phyloP scores from a whole-genome alignment of 805 yeast genomes.

The Saccharomyces eubayanus region DNA sequence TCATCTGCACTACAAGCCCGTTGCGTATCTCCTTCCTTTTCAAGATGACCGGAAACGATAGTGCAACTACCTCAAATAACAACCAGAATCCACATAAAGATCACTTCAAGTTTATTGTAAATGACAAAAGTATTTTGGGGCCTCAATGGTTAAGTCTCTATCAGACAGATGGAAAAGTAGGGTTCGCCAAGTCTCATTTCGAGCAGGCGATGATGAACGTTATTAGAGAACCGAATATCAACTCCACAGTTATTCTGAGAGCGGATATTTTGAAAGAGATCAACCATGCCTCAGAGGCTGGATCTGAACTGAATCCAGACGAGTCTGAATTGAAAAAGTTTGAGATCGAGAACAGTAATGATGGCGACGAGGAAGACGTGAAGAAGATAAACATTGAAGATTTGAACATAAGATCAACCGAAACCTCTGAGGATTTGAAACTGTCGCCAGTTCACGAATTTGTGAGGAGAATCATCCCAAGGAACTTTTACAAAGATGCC shows the following conservation, averaged over 20 bases:
- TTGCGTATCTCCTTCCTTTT: not conserved
- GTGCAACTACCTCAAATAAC: not conserved
- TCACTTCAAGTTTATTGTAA: conserved; percentile 13
- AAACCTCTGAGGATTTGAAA: conserved; percentile 19
- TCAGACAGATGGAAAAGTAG: conserved; percentile 11
- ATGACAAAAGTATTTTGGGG: conserved; percentile 22
- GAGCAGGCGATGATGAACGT: conserved; percentile 71
- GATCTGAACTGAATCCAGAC: not conserved
- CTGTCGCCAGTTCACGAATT: conserved; percentile 39
- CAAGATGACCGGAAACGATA: not conserved
- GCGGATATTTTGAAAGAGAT: conserved; percentile 60
- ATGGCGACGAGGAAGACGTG: conserved; percentile 18
- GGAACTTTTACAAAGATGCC: conserved; percentile 80
- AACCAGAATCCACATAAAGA: conserved; percentile 7
- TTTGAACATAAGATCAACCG: conserved; percentile 30
- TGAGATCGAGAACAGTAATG: conserved; percentile 5
- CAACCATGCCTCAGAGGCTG: not conserved
- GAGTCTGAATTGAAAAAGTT: conserved; percentile 8
- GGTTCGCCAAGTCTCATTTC: conserved; percentile 41
- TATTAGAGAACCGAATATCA: conserved; percentile 77
- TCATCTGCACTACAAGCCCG: not conserved
- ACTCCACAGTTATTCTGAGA: conserved; percentile 81
- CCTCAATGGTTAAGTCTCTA: conserved; percentile 25
- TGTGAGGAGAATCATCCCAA: conserved; percentile 82
- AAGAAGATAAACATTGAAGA: conserved; percentile 35